phyloP scores from a whole-genome alignment of 768 basidiomycete genomes.

The Boletus sp. region DNA sequence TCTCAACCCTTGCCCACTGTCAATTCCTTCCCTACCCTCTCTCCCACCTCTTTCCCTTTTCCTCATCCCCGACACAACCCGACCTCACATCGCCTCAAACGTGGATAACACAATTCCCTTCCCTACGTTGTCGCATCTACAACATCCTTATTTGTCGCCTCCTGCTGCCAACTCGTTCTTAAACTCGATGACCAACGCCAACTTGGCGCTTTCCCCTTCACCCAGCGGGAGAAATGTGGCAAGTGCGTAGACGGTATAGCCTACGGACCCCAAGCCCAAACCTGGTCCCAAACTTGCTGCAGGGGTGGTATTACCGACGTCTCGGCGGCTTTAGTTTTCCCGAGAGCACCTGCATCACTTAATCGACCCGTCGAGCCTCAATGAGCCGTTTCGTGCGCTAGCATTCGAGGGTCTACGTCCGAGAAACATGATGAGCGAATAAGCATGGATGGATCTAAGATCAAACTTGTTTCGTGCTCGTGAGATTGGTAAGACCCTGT shows the following conservation, averaged over 20 bases:
- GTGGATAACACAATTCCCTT: no score
- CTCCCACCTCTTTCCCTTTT: no score
- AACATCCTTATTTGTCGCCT: no score
- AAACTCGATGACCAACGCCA: slow-evolving; percentile 80
- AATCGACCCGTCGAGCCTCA: slow-evolving; percentile 75
- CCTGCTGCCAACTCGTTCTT: slow-evolving; percentile 89
- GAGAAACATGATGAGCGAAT: no score
- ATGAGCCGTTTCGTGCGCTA: slow-evolving; percentile 86
- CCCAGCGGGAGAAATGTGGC: slow-evolving; percentile 27
- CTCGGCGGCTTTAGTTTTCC: slow-evolving; percentile 32
- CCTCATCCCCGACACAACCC: no score
- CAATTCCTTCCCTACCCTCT: no score
- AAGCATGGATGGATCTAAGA: no score
- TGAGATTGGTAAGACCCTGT: slow-evolving; percentile 82
- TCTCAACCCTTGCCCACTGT: no score
- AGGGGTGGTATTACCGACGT: slow-evolving; percentile 2
- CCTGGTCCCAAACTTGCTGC: neutral
- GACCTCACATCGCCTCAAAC: no score
- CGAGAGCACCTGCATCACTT: slow-evolving; percentile 60
- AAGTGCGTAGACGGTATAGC: slow-evolving; percentile 12
- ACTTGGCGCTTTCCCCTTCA: slow-evolving; percentile 49
- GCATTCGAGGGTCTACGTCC: slow-evolving; percentile 39
- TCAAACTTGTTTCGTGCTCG: slow-evolving; percentile 81
- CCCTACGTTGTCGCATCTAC: no score
- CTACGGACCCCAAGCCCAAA: neutral